These are phyloP conservation scores for Acanthamoeba lenticulata DNA, from an alignment of 208 protist genomes.

Conservation along the genomic window DNA sequence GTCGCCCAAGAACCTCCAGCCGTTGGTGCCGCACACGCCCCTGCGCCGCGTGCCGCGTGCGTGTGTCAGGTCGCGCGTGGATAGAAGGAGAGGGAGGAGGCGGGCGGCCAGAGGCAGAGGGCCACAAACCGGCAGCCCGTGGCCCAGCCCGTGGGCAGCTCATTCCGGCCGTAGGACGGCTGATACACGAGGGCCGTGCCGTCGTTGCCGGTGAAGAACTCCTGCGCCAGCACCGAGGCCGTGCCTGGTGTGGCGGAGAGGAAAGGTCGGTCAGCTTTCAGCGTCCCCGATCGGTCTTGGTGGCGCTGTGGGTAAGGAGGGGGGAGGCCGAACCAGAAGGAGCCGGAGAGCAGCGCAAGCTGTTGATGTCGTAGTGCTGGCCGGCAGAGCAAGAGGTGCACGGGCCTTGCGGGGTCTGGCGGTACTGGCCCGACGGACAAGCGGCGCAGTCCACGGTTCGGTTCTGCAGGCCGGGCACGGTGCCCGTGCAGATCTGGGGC, in stretches of 20 bases:
- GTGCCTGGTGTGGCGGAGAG: neutral
- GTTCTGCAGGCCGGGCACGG: neutral
- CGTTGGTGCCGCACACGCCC: constrained; percentile 50
- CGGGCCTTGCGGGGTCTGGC: neutral
- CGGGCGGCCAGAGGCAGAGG: neutral
- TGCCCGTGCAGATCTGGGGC: neutral
- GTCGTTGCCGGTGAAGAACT: constrained; percentile 61
- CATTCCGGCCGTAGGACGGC: neutral
- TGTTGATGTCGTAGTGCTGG: neutral
- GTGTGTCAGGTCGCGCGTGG: neutral
- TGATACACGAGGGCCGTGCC: neutral
- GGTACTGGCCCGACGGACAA: neutral
- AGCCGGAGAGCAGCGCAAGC: neutral
- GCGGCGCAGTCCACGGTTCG: neutral
- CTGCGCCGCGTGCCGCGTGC: neutral
- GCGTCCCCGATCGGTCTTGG: neutral
- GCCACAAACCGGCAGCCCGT: neutral
- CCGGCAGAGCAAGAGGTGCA: neutral
- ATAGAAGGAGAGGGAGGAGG: neutral
- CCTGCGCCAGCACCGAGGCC: neutral
- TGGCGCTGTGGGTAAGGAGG: neutral
- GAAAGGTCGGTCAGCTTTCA: neutral
- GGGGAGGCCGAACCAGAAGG: neutral
- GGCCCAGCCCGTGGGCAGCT: neutral
- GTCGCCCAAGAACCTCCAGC: constrained; percentile 38